These are phyloP conservation scores for Nigrograna mackinnonii DNA, from an alignment of 2,329 filamentous ascomycete genomes.

Conservation along the genomic window DNA sequence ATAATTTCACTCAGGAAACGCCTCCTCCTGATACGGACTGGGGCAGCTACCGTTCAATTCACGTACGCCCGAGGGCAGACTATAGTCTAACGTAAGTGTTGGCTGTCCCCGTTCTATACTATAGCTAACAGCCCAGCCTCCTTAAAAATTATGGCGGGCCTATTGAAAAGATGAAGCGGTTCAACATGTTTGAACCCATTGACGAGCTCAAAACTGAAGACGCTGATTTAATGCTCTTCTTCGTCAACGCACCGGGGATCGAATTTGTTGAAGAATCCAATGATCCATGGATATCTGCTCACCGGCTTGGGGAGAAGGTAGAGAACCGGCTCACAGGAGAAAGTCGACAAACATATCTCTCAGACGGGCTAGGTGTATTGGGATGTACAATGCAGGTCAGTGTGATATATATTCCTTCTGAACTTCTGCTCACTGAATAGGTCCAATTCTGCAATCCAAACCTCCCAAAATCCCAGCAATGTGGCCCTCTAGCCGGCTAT, in stretches of 20 bases:
- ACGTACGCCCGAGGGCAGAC: background rate
- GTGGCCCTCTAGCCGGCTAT: constrained; percentile 11
- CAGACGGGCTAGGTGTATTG: constrained; percentile 23
- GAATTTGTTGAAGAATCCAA: constrained; percentile 19
- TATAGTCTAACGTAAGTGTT: background rate
- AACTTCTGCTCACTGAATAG: too few species aligned
- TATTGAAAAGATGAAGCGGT: background rate
- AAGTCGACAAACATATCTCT: constrained; percentile 11
- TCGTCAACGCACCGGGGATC: constrained; percentile 27
- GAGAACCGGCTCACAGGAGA: constrained; percentile 3
- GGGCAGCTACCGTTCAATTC: background rate
- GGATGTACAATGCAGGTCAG: constrained; percentile 37
- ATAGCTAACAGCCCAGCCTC: background rate
- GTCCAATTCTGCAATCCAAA: constrained; percentile 34
- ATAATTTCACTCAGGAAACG: background rate
- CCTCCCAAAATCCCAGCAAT: constrained; percentile 5
- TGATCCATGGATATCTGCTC: constrained; percentile 31
- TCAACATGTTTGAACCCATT: constrained; percentile 16
- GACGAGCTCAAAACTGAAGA: constrained; percentile 24
- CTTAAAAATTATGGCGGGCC: constrained; percentile 1
- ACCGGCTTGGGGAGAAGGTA: constrained; percentile 1
- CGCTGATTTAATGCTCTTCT: constrained; percentile 32
- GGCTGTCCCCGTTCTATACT: background rate
- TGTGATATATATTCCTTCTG: too few species aligned
- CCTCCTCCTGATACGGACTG: background rate